Base-by-base conservation (phyloP, 2,329 filamentous ascomycete species). In the Fusarium poae region DNA sequence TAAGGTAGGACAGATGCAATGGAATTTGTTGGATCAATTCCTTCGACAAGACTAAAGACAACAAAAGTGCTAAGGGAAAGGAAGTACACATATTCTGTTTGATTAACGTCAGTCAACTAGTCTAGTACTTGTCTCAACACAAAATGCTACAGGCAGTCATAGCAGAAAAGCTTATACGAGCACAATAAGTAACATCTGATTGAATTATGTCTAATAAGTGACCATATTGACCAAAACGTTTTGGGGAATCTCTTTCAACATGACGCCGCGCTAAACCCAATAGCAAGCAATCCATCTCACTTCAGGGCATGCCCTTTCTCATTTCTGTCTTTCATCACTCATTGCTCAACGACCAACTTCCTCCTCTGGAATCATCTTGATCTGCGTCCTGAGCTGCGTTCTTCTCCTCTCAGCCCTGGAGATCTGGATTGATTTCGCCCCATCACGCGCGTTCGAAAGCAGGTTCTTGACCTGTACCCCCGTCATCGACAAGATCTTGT, bases 301-400 rank as follows among this genome's bases (percentile, higher is more conserved):
- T 21, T 34, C 43, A 44, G n/a, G 21, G 25, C 37, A 21, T 40
- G 42, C 25, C 30, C 25, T n/a, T 49, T 30, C 20, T 44, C 20
- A n/a, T 60, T 21, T 30, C 30, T 30, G 10, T 43, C 35, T 27
- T 25, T 59, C 30, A 45, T 23, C 15, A 11, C 37, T 51, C 13
- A 15, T 46, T 34, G 37, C 20, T 66, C 62, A 60, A 21, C 37
- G 43, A 20, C 67, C 65, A 60, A 20, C 44, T 23, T 70, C 62
- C 50, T 68, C 59, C 49, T 77, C 75, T n/a, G 73, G 73, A 32
- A 81, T 67, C 56, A 79, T 73, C 52, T 74, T 75, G 52, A 82
- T 82, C 23, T 76, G 77, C 40, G 75, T 77, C 68, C 78, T 77
- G 46, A 83, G 64, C 25, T 77, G 75, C 34, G 77, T 75, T 23